Evolutionary conservation across 2,329 filamentous ascomycete species (phyloP).

Genomic region (Botrytis tulipae): DNA sequence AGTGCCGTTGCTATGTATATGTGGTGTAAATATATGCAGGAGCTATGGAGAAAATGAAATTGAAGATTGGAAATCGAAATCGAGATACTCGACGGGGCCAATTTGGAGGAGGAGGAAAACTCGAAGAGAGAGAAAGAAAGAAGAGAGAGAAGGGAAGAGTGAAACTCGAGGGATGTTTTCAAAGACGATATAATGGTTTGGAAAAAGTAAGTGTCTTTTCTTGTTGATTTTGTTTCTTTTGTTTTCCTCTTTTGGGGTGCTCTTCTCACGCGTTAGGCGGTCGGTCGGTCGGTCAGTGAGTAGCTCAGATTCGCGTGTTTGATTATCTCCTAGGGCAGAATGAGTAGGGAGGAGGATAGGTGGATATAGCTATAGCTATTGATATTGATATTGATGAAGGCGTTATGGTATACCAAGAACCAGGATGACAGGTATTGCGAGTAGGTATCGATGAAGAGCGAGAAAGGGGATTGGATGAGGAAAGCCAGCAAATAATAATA

Average conservation of each 20-base stretch:
- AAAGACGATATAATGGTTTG: background rate
- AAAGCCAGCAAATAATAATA: background rate
- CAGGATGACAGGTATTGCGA: background rate
- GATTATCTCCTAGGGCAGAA: background rate
- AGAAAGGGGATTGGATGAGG: background rate
- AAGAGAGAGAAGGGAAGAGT: background rate
- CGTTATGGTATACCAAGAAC: background rate
- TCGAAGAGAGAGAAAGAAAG: background rate
- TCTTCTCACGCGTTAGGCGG: background rate
- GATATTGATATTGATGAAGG: background rate
- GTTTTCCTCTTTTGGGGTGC: background rate
- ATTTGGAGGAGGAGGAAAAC: background rate
- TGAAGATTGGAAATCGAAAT: background rate
- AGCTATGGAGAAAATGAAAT: background rate
- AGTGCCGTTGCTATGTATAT: slow-evolving; percentile 10
- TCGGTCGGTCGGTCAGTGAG: background rate
- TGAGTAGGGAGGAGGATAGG: background rate
- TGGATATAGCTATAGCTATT: background rate
- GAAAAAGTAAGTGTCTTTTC: background rate
- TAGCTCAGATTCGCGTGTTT: background rate
- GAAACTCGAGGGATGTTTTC: background rate
- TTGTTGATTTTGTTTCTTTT: background rate
- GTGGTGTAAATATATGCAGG: background rate
- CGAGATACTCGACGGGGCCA: background rate
- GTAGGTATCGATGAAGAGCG: background rate